Percentiles rank a stretch among this genome's conserved stretches.
Conservation (phyloP, 306 rosid genomes). For the Cucurbita moschata region DNA sequence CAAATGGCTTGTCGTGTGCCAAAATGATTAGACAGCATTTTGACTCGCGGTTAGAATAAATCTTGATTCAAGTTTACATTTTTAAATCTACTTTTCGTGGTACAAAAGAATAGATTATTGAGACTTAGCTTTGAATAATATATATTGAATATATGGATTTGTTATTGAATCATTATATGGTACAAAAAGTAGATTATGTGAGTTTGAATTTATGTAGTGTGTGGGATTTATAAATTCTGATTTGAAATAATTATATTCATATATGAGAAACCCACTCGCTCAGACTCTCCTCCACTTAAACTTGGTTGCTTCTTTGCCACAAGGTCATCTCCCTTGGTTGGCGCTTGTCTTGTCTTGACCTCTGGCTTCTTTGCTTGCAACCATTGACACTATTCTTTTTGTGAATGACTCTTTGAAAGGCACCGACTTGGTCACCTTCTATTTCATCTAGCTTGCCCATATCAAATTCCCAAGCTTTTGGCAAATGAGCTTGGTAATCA, state of each 20-base stretch:
- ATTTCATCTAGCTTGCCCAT: no score
- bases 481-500: no score
- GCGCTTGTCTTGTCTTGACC: no score
- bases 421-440: no score
- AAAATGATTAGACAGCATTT: neutral
- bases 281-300: no score
- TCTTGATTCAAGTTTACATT: neutral
- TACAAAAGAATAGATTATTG: neutral
- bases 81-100: neutral
- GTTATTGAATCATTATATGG: neutral
- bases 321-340: no score
- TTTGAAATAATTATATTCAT: neutral
- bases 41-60: neutral
- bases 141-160: neutral
- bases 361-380: no score
- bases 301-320: no score
- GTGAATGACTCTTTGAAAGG: no score
- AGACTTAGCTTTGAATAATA: neutral
- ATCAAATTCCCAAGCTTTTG: no score
- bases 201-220: neutral
- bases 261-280: no score
- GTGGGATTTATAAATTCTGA: neutral
- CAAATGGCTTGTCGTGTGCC: neutral
- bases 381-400: no score
- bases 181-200: neutral